phyloP scores from a whole-genome alignment of 768 basidiomycete genomes.

The Rhodotorula sphaerocarpa region DNA sequence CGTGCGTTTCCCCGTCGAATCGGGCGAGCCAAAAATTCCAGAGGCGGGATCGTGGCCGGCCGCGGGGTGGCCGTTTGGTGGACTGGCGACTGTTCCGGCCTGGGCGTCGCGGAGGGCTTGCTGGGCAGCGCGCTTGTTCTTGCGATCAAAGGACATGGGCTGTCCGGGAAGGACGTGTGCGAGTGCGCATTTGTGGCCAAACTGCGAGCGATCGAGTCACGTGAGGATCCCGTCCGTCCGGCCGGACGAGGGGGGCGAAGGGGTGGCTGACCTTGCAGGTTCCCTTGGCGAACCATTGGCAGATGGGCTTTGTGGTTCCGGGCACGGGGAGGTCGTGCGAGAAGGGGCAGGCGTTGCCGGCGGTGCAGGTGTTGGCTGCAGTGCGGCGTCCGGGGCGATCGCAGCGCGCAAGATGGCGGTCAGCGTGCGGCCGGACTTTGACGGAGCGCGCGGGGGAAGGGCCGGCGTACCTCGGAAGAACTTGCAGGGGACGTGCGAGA shows the following conservation, averaged over 20 bases:
- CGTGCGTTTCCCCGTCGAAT: conserved; percentile 16
- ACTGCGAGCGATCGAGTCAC: conserved; percentile 38
- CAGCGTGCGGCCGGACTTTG: too few species aligned
- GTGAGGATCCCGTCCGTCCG: too few species aligned
- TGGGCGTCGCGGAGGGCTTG: conserved; percentile 32
- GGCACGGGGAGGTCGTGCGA: conserved; percentile 68
- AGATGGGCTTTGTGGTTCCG: conserved; percentile 47
- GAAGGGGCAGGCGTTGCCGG: conserved; percentile 90
- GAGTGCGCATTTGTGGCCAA: conserved; percentile 69
- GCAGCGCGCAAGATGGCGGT: conserved; percentile 44
- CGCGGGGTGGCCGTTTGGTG: conserved; percentile 23
- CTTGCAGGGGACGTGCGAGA: conserved; percentile 94
- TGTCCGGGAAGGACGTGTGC: conserved; percentile 92
- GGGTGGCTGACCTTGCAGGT: conserved; percentile 57
- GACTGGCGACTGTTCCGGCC: too few species aligned
- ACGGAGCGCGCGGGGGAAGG: neutral
- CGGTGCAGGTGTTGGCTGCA: conserved; percentile 59
- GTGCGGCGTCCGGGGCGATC: too few species aligned
- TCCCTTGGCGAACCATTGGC: conserved; percentile 64
- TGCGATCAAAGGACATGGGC: conserved; percentile 87
- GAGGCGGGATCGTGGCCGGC: conserved; percentile 49
- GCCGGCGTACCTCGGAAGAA: conserved; percentile 66
- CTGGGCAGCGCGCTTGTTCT: conserved; percentile 65
- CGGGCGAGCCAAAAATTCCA: conserved; percentile 31
- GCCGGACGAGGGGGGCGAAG: too few species aligned